Evolutionary conservation across 2,329 filamentous ascomycete species (phyloP).

Genomic region (Colletotrichum plurivorum): DNA sequence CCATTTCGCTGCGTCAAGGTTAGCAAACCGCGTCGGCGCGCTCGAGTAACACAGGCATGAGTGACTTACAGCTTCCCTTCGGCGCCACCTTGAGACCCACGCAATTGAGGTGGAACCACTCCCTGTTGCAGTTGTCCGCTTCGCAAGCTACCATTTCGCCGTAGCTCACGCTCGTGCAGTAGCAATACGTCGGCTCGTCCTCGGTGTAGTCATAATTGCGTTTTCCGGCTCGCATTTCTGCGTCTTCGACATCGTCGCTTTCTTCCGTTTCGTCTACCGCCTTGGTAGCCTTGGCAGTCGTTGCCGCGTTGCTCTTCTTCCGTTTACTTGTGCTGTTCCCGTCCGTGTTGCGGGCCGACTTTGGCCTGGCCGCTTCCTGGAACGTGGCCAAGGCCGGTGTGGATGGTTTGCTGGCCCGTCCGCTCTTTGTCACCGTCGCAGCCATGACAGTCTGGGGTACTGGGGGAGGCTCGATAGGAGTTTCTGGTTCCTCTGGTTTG

Average conservation of each 20-base stretch:
- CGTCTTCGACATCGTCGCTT: slow-evolving; percentile 59
- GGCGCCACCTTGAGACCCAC: slow-evolving; percentile 85
- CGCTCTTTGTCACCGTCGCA: slow-evolving; percentile 73
- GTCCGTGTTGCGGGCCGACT: slow-evolving; percentile 66
- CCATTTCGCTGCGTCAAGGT: slow-evolving; percentile 75
- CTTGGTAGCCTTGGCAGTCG: slow-evolving; percentile 54
- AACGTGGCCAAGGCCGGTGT: slow-evolving; percentile 74
- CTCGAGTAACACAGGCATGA: not conserved
- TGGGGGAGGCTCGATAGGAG: slow-evolving; percentile 55
- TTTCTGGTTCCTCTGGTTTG: slow-evolving; percentile 53
- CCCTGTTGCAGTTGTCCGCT: slow-evolving; percentile 77
- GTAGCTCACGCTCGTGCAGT: slow-evolving; percentile 85
- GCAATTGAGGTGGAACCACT: slow-evolving; percentile 89
- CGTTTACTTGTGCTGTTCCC: slow-evolving; percentile 64
- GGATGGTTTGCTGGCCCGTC: slow-evolving; percentile 76
- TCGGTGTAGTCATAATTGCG: slow-evolving; percentile 37
- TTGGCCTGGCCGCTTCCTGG: slow-evolving; percentile 68
- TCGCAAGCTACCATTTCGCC: slow-evolving; percentile 90
- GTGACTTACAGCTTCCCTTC: slow-evolving; percentile 77
- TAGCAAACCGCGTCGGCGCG: slow-evolving; percentile 7
- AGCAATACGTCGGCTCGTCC: slow-evolving; percentile 83
- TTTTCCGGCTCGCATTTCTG: slow-evolving; percentile 70
- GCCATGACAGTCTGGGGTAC: slow-evolving; percentile 56
- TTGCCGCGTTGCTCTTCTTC: slow-evolving; percentile 68
- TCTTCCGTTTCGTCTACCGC: slow-evolving; percentile 58